Percentiles rank a stretch among this genome's conserved stretches.
Evolutionary conservation across 2,329 filamentous ascomycete species (phyloP).

Genomic region (Ophiostoma pallidulum): DNA sequence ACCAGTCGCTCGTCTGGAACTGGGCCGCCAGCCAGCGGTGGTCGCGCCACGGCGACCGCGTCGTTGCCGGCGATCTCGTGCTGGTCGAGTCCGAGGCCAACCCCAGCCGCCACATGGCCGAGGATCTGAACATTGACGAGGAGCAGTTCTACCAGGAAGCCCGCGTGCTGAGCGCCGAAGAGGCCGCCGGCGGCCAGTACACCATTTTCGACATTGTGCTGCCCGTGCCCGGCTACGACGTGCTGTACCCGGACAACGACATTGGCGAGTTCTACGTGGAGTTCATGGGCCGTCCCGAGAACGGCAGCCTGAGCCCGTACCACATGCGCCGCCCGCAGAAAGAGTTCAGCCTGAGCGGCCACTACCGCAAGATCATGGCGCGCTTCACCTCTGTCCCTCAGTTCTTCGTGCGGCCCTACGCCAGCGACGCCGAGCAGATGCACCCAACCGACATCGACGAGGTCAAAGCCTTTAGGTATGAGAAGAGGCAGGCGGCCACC

Average conservation of each 20-base stretch:
- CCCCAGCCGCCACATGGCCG: constrained; percentile 41
- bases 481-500: constrained; percentile 16
- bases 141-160: constrained; percentile 45
- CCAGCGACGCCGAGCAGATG: constrained; percentile 67
- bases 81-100: constrained; percentile 36
- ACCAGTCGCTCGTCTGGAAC: constrained; percentile 95
- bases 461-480: constrained; percentile 37
- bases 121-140: constrained; percentile 41
- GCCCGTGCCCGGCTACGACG: constrained; percentile 83
- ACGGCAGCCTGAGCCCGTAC: constrained; percentile 70
- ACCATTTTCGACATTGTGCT: constrained; percentile 82
- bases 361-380: constrained; percentile 78
- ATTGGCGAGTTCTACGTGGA: constrained; percentile 74
- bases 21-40: constrained; percentile 71
- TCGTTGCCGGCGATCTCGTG: constrained; percentile 80
- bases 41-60: constrained; percentile 60
- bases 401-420: constrained; percentile 62
- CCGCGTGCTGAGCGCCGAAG: constrained; percentile 63
- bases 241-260: constrained; percentile 75
- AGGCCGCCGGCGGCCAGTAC: constrained; percentile 66
- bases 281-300: constrained; percentile 74
- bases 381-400: constrained; percentile 55
- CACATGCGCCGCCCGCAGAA: constrained; percentile 80
- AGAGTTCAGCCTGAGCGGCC: constrained; percentile 80
- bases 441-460: constrained; percentile 78